Evolutionary conservation across 2,329 filamentous ascomycete species (phyloP).

Genomic region (Alternaria incomplexa): DNA sequence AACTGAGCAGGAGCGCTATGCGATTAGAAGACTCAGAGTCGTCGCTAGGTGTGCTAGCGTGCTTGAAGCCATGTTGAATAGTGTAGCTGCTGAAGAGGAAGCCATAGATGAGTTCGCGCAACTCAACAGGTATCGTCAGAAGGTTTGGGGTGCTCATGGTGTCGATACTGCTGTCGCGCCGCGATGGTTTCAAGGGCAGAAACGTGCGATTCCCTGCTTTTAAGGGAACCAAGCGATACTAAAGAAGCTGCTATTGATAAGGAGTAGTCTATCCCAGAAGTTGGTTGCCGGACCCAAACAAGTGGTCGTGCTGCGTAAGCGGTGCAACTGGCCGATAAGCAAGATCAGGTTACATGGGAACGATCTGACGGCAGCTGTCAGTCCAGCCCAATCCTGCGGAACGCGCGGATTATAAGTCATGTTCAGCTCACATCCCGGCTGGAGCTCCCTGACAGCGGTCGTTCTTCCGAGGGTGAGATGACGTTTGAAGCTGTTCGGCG

Average conservation of each 20-base stretch:
- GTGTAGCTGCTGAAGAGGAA: conserved; percentile 40
- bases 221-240: neutral
- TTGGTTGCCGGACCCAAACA: neutral
- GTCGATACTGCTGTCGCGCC: conserved; percentile 5
- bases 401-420: conserved; percentile 8
- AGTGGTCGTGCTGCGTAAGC: neutral
- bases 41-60: conserved; percentile 7
- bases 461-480: conserved; percentile 5
- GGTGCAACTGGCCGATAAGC: conserved; percentile 1
- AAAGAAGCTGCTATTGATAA: conserved; percentile 1
- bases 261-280: neutral
- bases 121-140: conserved; percentile 40
- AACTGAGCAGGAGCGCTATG: conserved; percentile 39
- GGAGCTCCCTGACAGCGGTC: neutral
- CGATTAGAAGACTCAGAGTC: conserved; percentile 24
- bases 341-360: neutral
- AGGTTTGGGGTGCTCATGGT: conserved; percentile 29
- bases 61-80: conserved; percentile 37
- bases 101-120: conserved; percentile 44
- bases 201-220: conserved; percentile 1
- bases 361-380: conserved; percentile 5
- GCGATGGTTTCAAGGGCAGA: conserved; percentile 4
- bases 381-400: conserved; percentile 1
- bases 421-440: neutral
- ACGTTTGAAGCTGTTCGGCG: conserved; percentile 5